Base-by-base conservation (phyloP, 495 filamentous ascomycete species). In the Aspergillus nanangensis region DNA sequence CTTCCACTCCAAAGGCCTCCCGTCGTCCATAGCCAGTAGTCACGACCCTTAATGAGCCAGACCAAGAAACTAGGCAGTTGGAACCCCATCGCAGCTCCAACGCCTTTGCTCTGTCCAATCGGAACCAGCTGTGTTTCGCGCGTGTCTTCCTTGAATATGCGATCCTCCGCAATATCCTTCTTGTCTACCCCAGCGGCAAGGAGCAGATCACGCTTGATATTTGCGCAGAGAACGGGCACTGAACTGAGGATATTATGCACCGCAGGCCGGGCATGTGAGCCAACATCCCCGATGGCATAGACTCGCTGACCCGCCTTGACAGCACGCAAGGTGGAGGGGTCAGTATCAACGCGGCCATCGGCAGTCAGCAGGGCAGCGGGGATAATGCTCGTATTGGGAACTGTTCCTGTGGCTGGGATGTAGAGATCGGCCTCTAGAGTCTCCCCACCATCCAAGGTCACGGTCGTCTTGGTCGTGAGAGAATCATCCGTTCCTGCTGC, bases 11-110 rank as follows among this genome's bases (percentile, higher is more conserved):
- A 75, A 15, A 72, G 39, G n/a, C 45, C 42, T 8, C 52, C 58
- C 23, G 71, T 74, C 29, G 73, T 76, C 60, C 73, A 71, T 20
- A 76, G 33, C 68, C 78, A 76, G 48, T 83, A 84, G 56, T 84
- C 77, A 47, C 77, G 60, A 21, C 80, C 81, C 58, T 85, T 85
- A 45, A 82, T 66, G 58, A 75, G 48, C 71, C 76, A 80, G 5
- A 84, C 74, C 36, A 78, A 43, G 21, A 72, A 72, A 25, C 79
- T 74, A 0, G 81, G 81, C 43, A 83, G 4, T 35, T 52, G 49
- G 40, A 52, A 79, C 0, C 80, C 80, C 56, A 73, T 72, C 2
- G 70, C 67, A 2, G 75, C 74, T 2, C 80, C 81, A 25, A 84
- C 77, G 4, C 78, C 79, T 37, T 68, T 71, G 27, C 56, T 67